Evolutionary conservation across 208 protist genomes (phyloP), one percentile per base, ranked within the genome.

Genomic region (Trypanosoma boissoni): DNA sequence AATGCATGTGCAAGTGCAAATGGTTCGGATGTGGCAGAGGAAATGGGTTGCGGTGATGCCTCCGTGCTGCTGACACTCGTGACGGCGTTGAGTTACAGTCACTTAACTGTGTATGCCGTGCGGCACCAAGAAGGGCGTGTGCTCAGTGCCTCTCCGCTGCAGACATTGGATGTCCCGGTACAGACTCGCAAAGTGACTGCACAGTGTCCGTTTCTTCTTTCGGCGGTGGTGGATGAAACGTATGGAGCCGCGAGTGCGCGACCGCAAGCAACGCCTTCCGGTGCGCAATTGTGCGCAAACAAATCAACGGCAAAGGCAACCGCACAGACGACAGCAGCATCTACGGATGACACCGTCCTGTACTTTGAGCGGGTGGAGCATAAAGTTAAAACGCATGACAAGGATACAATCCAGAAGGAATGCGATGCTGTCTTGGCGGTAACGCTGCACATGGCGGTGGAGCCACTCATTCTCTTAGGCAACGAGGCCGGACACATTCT

Each of bases 401-500:
- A 45, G 2, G 21, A 10, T 23, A 41, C n/a, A 21, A 27, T 18
- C 23, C 21, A 2, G 36, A 29, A 8, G 16, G 29, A 24, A 28
- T 44, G 23, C 10, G 57, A 23, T 34, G 57, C 3, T 18, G 20
- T 4, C 6, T 21, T 32, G 28, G 31, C 18, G 16, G 34, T 51
- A 5, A 64, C 89, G 27, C 39, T 96, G 14, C 74, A 85, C 74
- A 59, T 90, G 53, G 79, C 61, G 5, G 78, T 93, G 20, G 79
- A 96, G 68, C 89, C 96, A 5, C 72, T 82, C 43, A 69, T 94
- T 2, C 36, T 97, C 14, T 59, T 98, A 9, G 80, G 89, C 31
- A 94, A 96, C 48, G 79, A 94, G 56, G 80, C 76, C 61, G 84
- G 94, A 6, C 78, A 92, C 50, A 63, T 90, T 32, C 67, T 92